Evolutionary conservation across 108 stramenopile genomes (phyloP).

Genomic region (Nitzschia palea): DNA sequence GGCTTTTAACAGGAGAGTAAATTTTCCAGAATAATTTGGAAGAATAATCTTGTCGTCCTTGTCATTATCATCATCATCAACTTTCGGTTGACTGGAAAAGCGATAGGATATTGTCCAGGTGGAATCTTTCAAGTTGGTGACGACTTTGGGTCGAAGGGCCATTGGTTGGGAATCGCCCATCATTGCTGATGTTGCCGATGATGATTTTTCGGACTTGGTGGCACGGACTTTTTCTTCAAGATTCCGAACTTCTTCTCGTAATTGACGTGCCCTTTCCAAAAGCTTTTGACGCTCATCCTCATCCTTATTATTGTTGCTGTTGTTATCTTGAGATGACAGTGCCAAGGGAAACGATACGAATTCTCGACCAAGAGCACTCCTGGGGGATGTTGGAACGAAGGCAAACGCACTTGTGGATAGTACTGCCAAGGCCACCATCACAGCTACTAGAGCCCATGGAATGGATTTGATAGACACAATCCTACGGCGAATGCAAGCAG

Average conservation of each 20-base stretch:
- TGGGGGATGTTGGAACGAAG: too few relatives aligned
- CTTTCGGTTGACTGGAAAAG: constrained; percentile 52
- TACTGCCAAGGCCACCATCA: too few relatives aligned
- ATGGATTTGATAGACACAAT: too few relatives aligned
- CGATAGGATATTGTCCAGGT: constrained; percentile 49
- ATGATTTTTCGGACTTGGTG: background rate
- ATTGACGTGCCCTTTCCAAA: constrained; percentile 20
- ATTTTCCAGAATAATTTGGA: constrained; percentile 46
- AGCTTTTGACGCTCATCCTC: background rate
- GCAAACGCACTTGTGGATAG: too few relatives aligned
- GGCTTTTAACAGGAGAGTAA: constrained; percentile 39
- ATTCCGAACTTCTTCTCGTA: constrained; percentile 26
- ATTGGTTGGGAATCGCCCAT: too few relatives aligned
- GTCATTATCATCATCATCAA: constrained; percentile 25
- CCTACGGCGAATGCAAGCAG: too few relatives aligned
- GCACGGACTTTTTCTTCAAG: constrained; percentile 28
- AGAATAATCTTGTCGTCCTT: background rate
- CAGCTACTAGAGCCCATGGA: too few relatives aligned
- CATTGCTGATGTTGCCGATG: too few relatives aligned
- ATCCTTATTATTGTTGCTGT: background rate
- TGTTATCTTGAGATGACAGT: background rate
- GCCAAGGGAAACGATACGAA: background rate
- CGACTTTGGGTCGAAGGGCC: background rate
- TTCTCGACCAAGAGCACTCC: too few relatives aligned
- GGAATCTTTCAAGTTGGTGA: constrained; percentile 27